Percentiles rank a stretch among this genome's conserved stretches.
phyloP scores from a whole-genome alignment of 306 rosid genomes.

The Calophaca sinica region DNA sequence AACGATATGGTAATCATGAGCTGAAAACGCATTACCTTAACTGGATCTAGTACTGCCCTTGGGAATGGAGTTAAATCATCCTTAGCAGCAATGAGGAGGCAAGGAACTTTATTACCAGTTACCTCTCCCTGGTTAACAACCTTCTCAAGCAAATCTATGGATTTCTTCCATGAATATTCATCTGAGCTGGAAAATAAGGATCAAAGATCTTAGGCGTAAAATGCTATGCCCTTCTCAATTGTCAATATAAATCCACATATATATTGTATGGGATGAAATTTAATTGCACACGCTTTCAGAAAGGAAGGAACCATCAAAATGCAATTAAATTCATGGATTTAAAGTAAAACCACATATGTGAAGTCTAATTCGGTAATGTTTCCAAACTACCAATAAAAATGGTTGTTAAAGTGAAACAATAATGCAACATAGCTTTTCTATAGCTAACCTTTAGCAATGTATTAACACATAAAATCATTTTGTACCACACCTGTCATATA shows the following conservation, averaged over 20 bases:
- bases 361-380: not conserved
- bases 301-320: constrained; percentile 7
- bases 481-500: constrained; percentile 76
- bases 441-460: constrained; percentile 34
- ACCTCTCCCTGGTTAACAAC: constrained; percentile 85
- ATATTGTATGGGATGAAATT: too few relatives aligned
- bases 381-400: constrained; percentile 9
- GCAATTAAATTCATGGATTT: not conserved
- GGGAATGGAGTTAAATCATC: constrained; percentile 85
- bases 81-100: constrained; percentile 83
- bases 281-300: constrained; percentile 2
- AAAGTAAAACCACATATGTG: too few relatives aligned
- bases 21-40: constrained; percentile 60
- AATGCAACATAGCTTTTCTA: not conserved
- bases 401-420: constrained; percentile 14
- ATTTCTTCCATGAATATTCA: constrained; percentile 80
- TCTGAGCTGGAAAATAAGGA: constrained; percentile 72
- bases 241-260: too few relatives aligned
- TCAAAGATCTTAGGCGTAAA: constrained; percentile 29
- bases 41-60: constrained; percentile 73
- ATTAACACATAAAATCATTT: constrained; percentile 33
- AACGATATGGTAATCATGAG: constrained; percentile 36
- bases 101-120: constrained; percentile 78
- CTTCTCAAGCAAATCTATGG: constrained; percentile 76
- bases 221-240: too few relatives aligned